Evolutionary conservation across 2,329 filamentous ascomycete genomes (phyloP).

Genomic region (Blastomyces emzantsi): DNA sequence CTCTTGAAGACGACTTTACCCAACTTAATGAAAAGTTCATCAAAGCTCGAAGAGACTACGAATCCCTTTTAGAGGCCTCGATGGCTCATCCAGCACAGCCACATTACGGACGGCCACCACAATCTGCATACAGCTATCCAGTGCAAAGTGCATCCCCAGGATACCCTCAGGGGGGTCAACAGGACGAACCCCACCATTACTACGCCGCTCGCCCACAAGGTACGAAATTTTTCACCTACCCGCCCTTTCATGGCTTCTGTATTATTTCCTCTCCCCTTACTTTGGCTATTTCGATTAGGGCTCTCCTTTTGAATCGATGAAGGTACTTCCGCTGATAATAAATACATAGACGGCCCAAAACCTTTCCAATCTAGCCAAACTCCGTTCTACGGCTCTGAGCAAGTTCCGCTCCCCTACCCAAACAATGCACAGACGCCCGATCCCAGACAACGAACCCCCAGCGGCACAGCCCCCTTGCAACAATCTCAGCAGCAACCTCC

Average conservation of each 20-base stretch:
- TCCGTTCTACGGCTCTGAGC: constrained; percentile 58
- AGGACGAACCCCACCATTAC: constrained; percentile 57
- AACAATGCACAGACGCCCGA: constrained; percentile 35
- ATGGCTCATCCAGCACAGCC: constrained; percentile 86
- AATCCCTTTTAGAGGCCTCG: constrained; percentile 87
- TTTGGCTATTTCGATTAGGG: constrained; percentile 27
- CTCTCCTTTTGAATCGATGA: too few relatives aligned
- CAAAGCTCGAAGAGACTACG: constrained; percentile 94
- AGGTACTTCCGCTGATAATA: constrained; percentile 38
- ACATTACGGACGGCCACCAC: constrained; percentile 34
- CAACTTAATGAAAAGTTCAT: constrained; percentile 99
- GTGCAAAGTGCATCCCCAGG: constrained; percentile 24
- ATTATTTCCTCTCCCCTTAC: constrained; percentile 34
- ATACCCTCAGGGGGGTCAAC: constrained; percentile 30
- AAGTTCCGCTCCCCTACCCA: constrained; percentile 33
- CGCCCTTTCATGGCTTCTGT: background rate
- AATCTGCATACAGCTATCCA: constrained; percentile 32
- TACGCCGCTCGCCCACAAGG: constrained; percentile 50
- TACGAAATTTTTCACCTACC: constrained; percentile 17
- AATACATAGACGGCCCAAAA: constrained; percentile 17
- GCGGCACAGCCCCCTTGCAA: constrained; percentile 31
- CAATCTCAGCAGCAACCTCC: constrained; percentile 46
- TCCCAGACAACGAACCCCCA: constrained; percentile 29
- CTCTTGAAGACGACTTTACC: constrained; percentile 76
- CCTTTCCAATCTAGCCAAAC: constrained; percentile 45